Evolutionary conservation across 352 stramenopile genomes (phyloP).

Genomic region (Phytophthora macrochlamydospora): DNA sequence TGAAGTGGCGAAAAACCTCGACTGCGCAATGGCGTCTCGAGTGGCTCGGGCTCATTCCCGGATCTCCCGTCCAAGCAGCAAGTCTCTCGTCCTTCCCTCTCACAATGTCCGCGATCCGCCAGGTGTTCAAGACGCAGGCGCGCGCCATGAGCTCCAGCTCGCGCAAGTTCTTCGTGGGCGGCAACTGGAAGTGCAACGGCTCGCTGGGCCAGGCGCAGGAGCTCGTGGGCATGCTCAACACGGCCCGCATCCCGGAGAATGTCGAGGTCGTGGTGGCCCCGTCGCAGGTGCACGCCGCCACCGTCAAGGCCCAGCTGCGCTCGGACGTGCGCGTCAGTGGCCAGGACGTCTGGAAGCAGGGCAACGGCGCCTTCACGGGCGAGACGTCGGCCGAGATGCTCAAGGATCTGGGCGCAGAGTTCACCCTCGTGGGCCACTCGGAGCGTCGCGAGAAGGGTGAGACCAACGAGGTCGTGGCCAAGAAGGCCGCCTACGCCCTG

Average conservation of each 20-base stretch:
- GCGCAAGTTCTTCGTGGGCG: slow-evolving; percentile 98
- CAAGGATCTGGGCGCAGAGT: slow-evolving; percentile 94
- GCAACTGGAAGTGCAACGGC: slow-evolving; percentile 99
- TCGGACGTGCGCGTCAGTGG: slow-evolving; percentile 79
- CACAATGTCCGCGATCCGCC: slow-evolving; percentile 50
- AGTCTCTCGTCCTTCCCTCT: slow-evolving; percentile 13
- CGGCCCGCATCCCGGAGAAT: slow-evolving; percentile 71
- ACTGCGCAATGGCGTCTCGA: slow-evolving; percentile 1
- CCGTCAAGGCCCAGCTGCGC: slow-evolving; percentile 66
- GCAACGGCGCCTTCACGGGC: slow-evolving; percentile 97
- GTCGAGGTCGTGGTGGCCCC: slow-evolving; percentile 98
- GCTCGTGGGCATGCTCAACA: slow-evolving; percentile 85
- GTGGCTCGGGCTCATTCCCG: slow-evolving; percentile 43
- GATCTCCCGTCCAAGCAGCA: slow-evolving; percentile 49
- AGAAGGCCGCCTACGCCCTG: slow-evolving; percentile 94
- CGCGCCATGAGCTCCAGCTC: slow-evolving; percentile 70
- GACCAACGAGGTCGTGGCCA: slow-evolving; percentile 90
- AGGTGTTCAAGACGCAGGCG: slow-evolving; percentile 50
- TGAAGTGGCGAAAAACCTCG: neutral
- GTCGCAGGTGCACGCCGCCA: slow-evolving; percentile 90
- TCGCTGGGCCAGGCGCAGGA: slow-evolving; percentile 69
- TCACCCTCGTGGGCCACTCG: slow-evolving; percentile 96
- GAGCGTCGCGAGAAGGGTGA: slow-evolving; percentile 95
- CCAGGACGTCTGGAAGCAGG: slow-evolving; percentile 95
- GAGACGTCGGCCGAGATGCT: slow-evolving; percentile 98